Base-by-base conservation (phyloP, 306 rosid species). In the Quercus cerris region DNA sequence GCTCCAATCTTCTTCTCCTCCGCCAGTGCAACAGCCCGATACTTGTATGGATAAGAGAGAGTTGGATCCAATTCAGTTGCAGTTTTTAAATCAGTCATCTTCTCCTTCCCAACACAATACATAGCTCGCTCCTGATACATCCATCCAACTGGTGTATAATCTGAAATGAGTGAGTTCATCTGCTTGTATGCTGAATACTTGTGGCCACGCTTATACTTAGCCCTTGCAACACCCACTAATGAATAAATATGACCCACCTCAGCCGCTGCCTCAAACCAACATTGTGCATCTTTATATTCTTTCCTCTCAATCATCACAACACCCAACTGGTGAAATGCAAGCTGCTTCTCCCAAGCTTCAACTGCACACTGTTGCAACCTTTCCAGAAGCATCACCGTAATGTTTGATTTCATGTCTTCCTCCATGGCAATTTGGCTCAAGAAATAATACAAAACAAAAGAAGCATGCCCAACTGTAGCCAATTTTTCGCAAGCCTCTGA, bases 61-160 rank as follows among this genome's bases (percentile, higher is more conserved):
- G 95, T 94, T 52, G 97, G 98, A 86, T 94, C 97, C 67, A 94
- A 80, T 76, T 91, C 92, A 19, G 90, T 90, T 75, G 98, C 94
- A 20, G 90, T 84, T 20, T 70, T 59, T 87, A 94, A 89, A 87
- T 94, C 98, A 73, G 75, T 81, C 85, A 82, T 79, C 90, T 88
- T 94, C 88, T 94, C 97, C 87, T 86, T 91, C 74, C 95, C 98
- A 22, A 62, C 57, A 78, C 90, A 86, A 80, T 94, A 94, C 83
- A 94, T n/a, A 80, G 98, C 83, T 67, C 97, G 90, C 75, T 94
- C 98, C 81, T 91, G 95, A 86, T 94, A 90, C 95, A 94, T 94
- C 98, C 98, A 94, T 0, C 97, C 98, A 85, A 81, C 90, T 2
- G 98, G 92, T 74, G 85, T 80, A 75, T 89, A 74, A 78, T 90